Evolutionary conservation across 208 protist species (phyloP).

Genomic region (Wallacemonas sp.): DNA sequence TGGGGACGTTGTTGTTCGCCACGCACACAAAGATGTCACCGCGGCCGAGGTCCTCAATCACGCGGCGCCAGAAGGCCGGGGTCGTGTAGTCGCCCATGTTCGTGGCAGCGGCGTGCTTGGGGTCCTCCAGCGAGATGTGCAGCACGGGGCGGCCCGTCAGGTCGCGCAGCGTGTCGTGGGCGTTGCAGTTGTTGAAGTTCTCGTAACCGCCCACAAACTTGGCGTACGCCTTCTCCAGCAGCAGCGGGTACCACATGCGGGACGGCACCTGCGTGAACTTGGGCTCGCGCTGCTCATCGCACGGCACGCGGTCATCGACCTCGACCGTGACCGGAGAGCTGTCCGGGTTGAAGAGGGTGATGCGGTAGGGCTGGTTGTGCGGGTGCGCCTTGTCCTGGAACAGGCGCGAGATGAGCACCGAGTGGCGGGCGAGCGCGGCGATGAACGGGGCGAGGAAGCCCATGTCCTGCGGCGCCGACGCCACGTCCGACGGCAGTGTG

Average conservation of each 20-base stretch:
- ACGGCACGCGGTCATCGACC: conserved; percentile 80
- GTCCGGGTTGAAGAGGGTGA: conserved; percentile 77
- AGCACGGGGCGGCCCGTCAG: conserved; percentile 81
- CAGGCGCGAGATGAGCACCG: conserved; percentile 63
- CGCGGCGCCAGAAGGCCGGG: conserved; percentile 66
- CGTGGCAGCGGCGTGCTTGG: conserved; percentile 67
- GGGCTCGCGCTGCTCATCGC: conserved; percentile 61
- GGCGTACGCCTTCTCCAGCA: conserved; percentile 92
- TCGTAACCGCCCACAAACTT: conserved; percentile 88
- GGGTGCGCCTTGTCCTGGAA: conserved; percentile 68
- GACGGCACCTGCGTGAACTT: conserved; percentile 74
- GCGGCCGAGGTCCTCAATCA: conserved; percentile 51
- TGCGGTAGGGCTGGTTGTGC: conserved; percentile 71
- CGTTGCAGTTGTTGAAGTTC: conserved; percentile 80
- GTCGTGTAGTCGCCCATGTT: conserved; percentile 76
- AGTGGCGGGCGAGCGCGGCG: conserved; percentile 63
- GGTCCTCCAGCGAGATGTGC: conserved; percentile 77
- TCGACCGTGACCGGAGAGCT: conserved; percentile 67
- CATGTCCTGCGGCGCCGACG: conserved; percentile 48
- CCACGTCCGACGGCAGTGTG: conserved; percentile 56
- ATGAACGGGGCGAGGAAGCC: conserved; percentile 81
- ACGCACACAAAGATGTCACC: conserved; percentile 81
- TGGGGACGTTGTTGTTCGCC: conserved; percentile 47
- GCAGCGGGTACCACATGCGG: conserved; percentile 78
- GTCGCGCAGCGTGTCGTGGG: conserved; percentile 83